Evolutionary conservation across 2,329 filamentous ascomycete species (phyloP).

Genomic region (Fusarium sp.): DNA sequence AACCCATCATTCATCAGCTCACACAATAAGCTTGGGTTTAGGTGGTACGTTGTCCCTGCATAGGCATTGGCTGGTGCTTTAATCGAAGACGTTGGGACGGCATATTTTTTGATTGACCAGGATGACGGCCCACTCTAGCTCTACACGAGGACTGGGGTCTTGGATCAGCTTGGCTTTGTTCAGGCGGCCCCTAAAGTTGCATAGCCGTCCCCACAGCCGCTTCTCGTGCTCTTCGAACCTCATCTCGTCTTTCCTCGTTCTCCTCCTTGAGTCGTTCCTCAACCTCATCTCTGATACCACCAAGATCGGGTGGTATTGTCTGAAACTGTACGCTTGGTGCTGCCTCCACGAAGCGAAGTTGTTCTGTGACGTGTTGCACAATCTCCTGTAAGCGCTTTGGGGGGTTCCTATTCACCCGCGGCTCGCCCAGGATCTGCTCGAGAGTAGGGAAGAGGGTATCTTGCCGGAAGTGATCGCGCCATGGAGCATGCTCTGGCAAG

Average conservation of each 20-base stretch:
- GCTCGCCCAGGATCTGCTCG: slow-evolving; percentile 75
- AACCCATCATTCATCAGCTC: background rate
- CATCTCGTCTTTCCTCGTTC: slow-evolving; percentile 67
- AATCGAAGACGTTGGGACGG: slow-evolving; percentile 8
- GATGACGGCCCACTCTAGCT: slow-evolving; percentile 4
- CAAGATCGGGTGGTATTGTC: slow-evolving; percentile 81
- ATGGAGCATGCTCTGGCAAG: slow-evolving; percentile 84
- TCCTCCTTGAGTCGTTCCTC: slow-evolving; percentile 75
- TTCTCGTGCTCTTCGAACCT: slow-evolving; percentile 63
- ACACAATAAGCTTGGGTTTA: slow-evolving; percentile 1
- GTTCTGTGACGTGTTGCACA: slow-evolving; percentile 81
- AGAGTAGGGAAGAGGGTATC: slow-evolving; percentile 90
- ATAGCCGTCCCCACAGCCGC: slow-evolving; percentile 67
- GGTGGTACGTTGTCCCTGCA: background rate
- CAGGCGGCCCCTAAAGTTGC: slow-evolving; percentile 57
- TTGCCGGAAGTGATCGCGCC: slow-evolving; percentile 87
- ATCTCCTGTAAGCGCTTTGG: slow-evolving; percentile 80
- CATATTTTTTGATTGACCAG: slow-evolving; percentile 17
- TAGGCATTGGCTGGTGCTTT: slow-evolving; percentile 9
- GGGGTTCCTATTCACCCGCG: slow-evolving; percentile 80
- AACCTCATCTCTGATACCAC: slow-evolving; percentile 73
- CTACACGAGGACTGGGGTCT: slow-evolving; percentile 2
- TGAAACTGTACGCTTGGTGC: slow-evolving; percentile 90
- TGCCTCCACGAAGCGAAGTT: slow-evolving; percentile 84
- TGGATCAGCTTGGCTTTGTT: slow-evolving; percentile 2